These are phyloP conservation scores for Pseudophaeomoniella oleicola DNA, from an alignment of 2,329 filamentous ascomycete genomes.

Conservation along the genomic window DNA sequence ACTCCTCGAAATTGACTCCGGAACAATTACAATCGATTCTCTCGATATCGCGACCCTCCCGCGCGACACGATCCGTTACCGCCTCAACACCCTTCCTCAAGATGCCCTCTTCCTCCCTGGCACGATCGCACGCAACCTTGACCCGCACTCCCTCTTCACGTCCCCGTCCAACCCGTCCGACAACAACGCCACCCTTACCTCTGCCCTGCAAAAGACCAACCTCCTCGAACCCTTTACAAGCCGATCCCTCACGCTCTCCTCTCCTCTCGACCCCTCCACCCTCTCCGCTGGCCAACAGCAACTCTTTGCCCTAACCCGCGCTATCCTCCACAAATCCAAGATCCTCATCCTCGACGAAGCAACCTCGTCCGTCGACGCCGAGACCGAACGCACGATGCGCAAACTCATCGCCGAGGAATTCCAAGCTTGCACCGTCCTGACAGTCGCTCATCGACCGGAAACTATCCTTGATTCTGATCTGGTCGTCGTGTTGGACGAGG, in stretches of 20 bases:
- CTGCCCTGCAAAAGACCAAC: too few species aligned
- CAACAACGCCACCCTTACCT: too few species aligned
- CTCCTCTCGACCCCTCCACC: too few species aligned
- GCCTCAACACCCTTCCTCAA: conserved; percentile 29
- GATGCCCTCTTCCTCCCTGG: conserved; percentile 27
- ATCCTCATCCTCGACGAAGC: conserved; percentile 98
- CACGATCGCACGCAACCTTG: conserved; percentile 27
- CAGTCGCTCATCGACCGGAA: conserved; percentile 31
- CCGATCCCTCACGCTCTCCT: too few species aligned
- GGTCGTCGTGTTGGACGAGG: conserved; percentile 37
- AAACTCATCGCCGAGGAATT: conserved; percentile 5
- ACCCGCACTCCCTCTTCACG: too few species aligned
- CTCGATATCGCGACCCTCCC: conserved; percentile 24
- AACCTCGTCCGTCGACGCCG: conserved; percentile 84
- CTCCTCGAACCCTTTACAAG: too few species aligned
- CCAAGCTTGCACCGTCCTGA: conserved; percentile 13
- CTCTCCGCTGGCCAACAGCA: conserved; percentile 87
- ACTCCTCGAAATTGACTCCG: conserved; percentile 25
- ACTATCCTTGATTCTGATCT: conserved; percentile 40
- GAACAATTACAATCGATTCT: conserved; percentile 27
- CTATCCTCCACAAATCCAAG: conserved; percentile 69
- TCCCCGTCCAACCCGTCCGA: too few species aligned
- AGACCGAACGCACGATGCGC: conserved; percentile 62
- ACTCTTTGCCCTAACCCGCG: conserved; percentile 84
- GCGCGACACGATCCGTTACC: conserved; percentile 22